Evolutionary conservation across 1,284 basidiomycete species (phyloP).

Genomic region (Heterobasidion irregulare): DNA sequence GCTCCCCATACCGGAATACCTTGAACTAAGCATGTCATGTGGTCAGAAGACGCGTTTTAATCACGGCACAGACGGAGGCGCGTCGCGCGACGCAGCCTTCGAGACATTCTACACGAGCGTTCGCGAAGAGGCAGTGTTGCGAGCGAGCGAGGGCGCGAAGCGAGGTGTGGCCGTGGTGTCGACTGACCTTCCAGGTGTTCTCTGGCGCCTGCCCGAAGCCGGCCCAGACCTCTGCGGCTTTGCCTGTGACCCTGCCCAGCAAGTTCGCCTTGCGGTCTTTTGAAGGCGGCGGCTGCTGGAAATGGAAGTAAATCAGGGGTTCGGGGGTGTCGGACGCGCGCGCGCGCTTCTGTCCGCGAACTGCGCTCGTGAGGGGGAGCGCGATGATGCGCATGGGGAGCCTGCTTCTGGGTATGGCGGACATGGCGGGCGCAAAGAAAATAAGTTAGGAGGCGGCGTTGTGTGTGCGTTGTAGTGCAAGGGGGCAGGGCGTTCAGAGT

Average conservation of each 20-base stretch:
- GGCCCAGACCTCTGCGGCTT: slow-evolving; percentile 50
- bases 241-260: slow-evolving; percentile 36
- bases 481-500: too few relatives aligned
- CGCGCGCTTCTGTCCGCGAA: slow-evolving; percentile 12
- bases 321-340: slow-evolving; percentile 3
- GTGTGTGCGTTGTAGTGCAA: neutral
- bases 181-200: slow-evolving; percentile 54
- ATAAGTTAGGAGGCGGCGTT: neutral
- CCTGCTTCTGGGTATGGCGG: slow-evolving; percentile 15
- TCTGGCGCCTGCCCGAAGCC: slow-evolving; percentile 54
- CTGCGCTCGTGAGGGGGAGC: slow-evolving; percentile 28
- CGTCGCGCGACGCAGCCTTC: too few relatives aligned
- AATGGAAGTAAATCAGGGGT: slow-evolving; percentile 39
- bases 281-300: slow-evolving; percentile 24
- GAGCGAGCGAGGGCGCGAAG: neutral
- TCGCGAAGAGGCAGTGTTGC: too few relatives aligned
- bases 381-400: slow-evolving; percentile 38
- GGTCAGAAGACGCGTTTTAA: slow-evolving; percentile 1
- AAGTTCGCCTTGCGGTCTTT: slow-evolving; percentile 14
- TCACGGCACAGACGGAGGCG: neutral
- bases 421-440: slow-evolving; percentile 15
- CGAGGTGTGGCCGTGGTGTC: neutral
- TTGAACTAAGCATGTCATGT: slow-evolving; percentile 36
- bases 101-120: too few relatives aligned
- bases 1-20: slow-evolving; percentile 55